A percentile compares a stretch with the other conserved stretches of the same genome.
Evolutionary conservation across 306 rosid species (phyloP).

Genomic region (Corylus heterophylla): DNA sequence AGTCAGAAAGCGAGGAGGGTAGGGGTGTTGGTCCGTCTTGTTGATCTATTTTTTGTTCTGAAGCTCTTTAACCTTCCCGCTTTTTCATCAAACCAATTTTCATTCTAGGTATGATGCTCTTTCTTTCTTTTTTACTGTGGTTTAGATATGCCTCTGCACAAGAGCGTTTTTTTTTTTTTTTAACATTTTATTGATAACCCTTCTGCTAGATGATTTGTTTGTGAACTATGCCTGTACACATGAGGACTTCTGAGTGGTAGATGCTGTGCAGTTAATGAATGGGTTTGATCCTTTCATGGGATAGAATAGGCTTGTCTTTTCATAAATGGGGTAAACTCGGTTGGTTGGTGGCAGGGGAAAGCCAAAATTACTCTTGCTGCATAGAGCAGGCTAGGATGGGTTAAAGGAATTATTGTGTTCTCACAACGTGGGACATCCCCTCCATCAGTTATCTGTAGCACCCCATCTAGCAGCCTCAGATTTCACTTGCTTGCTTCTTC

Average conservation of each 20-base stretch:
- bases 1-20: constrained; percentile 57
- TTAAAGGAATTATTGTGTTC: constrained; percentile 51
- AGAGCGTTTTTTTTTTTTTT: background rate
- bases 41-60: constrained; percentile 34
- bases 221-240: constrained; percentile 26
- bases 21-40: constrained; percentile 67
- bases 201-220: constrained; percentile 1
- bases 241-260: constrained; percentile 24
- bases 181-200: background rate
- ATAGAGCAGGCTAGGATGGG: constrained; percentile 34
- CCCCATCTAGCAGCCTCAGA: constrained; percentile 10
- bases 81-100: constrained; percentile 35
- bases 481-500: constrained; percentile 26
- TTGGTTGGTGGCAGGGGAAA: constrained; percentile 46
- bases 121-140: background rate
- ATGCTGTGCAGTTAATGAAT: constrained; percentile 42
- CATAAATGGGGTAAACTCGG: constrained; percentile 34
- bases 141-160: background rate
- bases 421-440: constrained; percentile 33
- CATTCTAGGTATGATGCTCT: constrained; percentile 46
- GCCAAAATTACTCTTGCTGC: constrained; percentile 36
- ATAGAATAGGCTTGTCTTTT: constrained; percentile 17
- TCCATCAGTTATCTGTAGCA: background rate
- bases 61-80: constrained; percentile 30
- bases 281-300: constrained; percentile 29